These are phyloP conservation scores for Tulasnella sp. DNA, from an alignment of 768 basidiomycete species.

Conservation along the genomic window DNA sequence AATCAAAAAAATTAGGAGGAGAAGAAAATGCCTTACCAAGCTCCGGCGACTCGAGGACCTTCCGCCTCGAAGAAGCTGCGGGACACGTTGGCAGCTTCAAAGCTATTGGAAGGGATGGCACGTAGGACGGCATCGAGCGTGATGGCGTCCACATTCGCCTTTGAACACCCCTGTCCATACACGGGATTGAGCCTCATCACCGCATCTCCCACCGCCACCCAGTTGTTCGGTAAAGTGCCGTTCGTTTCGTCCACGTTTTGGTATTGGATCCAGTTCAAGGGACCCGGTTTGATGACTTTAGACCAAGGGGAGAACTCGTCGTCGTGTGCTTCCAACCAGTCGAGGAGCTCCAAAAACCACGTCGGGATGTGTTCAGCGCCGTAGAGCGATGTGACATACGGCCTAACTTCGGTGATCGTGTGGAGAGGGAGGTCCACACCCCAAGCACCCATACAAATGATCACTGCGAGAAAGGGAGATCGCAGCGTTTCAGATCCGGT, in stretches of 20 bases:
- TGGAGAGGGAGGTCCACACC: neutral
- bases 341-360: constrained; percentile 1
- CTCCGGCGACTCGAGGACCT: neutral
- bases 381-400: neutral
- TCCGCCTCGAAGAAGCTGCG: neutral
- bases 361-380: neutral
- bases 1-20: too few species aligned
- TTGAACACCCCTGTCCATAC: neutral
- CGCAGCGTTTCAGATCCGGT: too few species aligned
- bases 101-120: neutral
- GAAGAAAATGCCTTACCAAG: neutral
- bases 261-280: neutral
- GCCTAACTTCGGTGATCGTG: neutral
- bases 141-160: neutral
- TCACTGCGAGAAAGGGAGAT: neutral
- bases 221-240: neutral
- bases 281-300: neutral
- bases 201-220: constrained; percentile 6
- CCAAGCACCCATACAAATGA: neutral
- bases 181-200: constrained; percentile 9
- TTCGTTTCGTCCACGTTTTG: neutral
- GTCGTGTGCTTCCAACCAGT: constrained; percentile 9
- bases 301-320: neutral
- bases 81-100: neutral
- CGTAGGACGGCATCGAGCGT: neutral